Evolutionary conservation across 495 filamentous ascomycete species (phyloP), one percentile per base, ranked within the genome.

Genomic region (Penicillium dipodomyicola): DNA sequence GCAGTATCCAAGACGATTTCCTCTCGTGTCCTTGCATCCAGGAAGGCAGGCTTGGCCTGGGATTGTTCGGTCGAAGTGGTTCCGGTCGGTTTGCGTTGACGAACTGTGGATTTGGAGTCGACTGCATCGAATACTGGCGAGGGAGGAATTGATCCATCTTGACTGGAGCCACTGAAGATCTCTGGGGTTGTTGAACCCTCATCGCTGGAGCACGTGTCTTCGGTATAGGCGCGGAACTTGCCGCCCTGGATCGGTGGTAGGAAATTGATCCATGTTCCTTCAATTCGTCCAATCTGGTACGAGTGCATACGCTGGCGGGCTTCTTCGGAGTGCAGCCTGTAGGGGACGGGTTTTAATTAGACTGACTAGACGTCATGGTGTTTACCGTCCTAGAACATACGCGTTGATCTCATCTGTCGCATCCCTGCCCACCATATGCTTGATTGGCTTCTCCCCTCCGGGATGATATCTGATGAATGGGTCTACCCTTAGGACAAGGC

Each of bases 371-470:
- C 14, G 14, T 27, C 5, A 8, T 39, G 30, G 6, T n/a, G 22
- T 7, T 23, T 41, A 22, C 14, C 12, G 49, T 51, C 14, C 20
- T 9, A 30, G 6, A 20, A 85, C 90, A 54, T 81, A 96, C 90
- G 83, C 87, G 72, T 88, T 91, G 64, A 97, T 87, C 73, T 97
- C 94, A 71, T 97, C 91, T 17, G 94, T 97, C 37, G 91, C 95
- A 85, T 98, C 94, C 73, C 90, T 83, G 49, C 94, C 94, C 49
- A 98, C 86, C 91, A 97, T 93, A 69, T 98, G 94, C 71, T 83
- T 77, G 58, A 98, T 96, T 22, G 95, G 82, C 72, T 91, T 96
- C 63, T 92, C 88, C 45, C 94, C 94, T 52, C 94, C 94, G 15
- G 94, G 94, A 65, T 98, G 94, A 66, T 85, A 97, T 49, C 82